These are phyloP conservation scores for Fusarium subtropicale DNA, from an alignment of 2,329 filamentous ascomycete species.

Conservation along the genomic window DNA sequence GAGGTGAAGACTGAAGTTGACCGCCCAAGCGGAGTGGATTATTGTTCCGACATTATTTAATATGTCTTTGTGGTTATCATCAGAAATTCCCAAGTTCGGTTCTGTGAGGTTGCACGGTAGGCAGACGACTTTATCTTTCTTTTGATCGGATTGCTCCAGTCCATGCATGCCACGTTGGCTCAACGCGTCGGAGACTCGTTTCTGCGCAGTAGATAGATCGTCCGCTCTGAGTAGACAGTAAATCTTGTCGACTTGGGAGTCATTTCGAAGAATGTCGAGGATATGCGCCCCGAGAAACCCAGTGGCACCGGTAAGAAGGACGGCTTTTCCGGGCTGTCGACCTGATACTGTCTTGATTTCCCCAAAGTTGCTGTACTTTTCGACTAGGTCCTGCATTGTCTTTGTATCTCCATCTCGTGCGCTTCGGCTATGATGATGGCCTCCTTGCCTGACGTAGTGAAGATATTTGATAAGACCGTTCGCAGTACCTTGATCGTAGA, in stretches of 20 bases:
- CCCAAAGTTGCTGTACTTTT: constrained; percentile 26
- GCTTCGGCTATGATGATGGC: not conserved
- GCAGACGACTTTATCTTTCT: constrained; percentile 27
- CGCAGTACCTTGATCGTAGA: constrained; percentile 70
- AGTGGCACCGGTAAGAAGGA: constrained; percentile 71
- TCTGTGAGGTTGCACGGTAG: constrained; percentile 27
- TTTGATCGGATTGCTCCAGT: not conserved
- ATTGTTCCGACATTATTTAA: constrained; percentile 35
- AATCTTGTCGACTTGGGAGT: constrained; percentile 8
- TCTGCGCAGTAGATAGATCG: constrained; percentile 6
- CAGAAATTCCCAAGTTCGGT: constrained; percentile 10
- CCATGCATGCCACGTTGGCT: not conserved
- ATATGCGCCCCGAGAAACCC: constrained; percentile 73
- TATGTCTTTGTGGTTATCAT: not conserved
- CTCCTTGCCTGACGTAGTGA: not conserved
- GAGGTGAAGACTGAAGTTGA: constrained; percentile 66
- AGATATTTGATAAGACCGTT: constrained; percentile 45
- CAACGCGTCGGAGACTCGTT: constrained; percentile 30
- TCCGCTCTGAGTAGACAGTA: constrained; percentile 58
- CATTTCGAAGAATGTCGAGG: constrained; percentile 32
- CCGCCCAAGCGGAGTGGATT: constrained; percentile 66
- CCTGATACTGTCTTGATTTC: not conserved
- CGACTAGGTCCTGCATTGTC: constrained; percentile 13
- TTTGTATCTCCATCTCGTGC: not conserved
- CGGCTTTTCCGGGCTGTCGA: not conserved